These are phyloP conservation scores for Microdochium bolleyi DNA, from an alignment of 2,329 filamentous ascomycete species.

Conservation along the genomic window DNA sequence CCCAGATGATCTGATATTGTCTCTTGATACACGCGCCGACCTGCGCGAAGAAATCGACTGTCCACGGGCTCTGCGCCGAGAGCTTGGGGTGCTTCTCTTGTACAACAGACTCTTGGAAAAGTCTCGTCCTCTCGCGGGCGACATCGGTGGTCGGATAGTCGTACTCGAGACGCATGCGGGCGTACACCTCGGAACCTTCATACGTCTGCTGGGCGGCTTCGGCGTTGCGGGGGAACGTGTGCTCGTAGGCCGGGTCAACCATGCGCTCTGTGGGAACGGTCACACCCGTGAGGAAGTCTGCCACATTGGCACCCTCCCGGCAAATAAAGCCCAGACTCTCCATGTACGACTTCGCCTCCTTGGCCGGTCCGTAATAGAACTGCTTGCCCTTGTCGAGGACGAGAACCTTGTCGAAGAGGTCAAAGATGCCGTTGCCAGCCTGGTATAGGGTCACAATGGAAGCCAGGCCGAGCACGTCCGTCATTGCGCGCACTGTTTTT, in stretches of 20 bases:
- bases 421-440: slow-evolving; percentile 61
- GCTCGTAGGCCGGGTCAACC: slow-evolving; percentile 35
- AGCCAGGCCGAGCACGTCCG: slow-evolving; percentile 50
- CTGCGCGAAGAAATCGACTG: slow-evolving; percentile 28
- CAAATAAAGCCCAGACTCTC: slow-evolving; percentile 57
- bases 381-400: slow-evolving; percentile 59
- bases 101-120: neutral
- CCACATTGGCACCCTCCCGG: slow-evolving; percentile 52
- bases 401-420: slow-evolving; percentile 63
- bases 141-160: neutral
- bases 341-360: slow-evolving; percentile 55
- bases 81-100: neutral
- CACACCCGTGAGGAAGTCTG: slow-evolving; percentile 58
- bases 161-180: slow-evolving; percentile 10
- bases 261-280: slow-evolving; percentile 61
- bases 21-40: slow-evolving; percentile 32
- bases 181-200: slow-evolving; percentile 37
- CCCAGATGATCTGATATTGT: slow-evolving; percentile 18
- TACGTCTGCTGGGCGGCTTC: slow-evolving; percentile 29
- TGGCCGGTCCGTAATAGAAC: slow-evolving; percentile 55
- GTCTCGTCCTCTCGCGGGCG: neutral
- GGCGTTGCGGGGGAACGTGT: slow-evolving; percentile 35
- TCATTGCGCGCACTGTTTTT: slow-evolving; percentile 51
- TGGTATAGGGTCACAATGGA: slow-evolving; percentile 62
- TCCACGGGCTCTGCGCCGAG: neutral